Conservation (phyloP, 352 stramenopile genomes). For the Albugo laibachii region DNA sequence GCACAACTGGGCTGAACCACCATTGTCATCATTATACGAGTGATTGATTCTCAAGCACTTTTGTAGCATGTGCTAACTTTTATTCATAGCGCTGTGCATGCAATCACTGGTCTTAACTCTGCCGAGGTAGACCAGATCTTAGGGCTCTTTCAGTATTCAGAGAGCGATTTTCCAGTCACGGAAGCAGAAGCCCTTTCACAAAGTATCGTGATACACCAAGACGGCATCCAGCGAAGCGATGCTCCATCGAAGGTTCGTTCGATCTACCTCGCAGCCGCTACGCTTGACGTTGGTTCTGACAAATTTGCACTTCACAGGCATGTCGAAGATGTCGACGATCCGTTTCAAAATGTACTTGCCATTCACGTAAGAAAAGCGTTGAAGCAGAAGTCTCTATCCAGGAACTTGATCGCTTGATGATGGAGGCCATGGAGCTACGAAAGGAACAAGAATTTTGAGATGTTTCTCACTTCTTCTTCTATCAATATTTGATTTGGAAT, state of each 20-base stretch:
- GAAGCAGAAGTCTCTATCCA: no score
- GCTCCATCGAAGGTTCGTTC: slow-evolving; percentile 5
- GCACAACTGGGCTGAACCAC: slow-evolving; percentile 18
- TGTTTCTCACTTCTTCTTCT: no score
- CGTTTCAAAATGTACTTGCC: slow-evolving; percentile 38
- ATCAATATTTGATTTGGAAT: no score
- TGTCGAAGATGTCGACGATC: slow-evolving; percentile 57
- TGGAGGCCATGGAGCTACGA: no score
- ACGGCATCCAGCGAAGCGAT: slow-evolving; percentile 1
- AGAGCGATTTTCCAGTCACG: slow-evolving; percentile 34
- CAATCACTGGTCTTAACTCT: slow-evolving; percentile 35
- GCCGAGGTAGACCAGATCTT: slow-evolving; percentile 47
- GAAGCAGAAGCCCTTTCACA: slow-evolving; percentile 29
- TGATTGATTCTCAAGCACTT: not conserved
- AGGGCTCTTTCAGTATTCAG: slow-evolving; percentile 37
- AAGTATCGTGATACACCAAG: slow-evolving; percentile 6
- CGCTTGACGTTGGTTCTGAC: slow-evolving; percentile 1
- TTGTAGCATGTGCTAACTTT: not conserved
- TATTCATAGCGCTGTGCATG: slow-evolving; percentile 14
- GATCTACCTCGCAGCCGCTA: not conserved
- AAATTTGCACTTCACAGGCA: slow-evolving; percentile 7
- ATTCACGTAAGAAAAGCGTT: not conserved
- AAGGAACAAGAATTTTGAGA: no score
- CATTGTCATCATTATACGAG: slow-evolving; percentile 23
- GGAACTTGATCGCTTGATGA: no score